phyloP scores from a whole-genome alignment of 1,139 yeast genomes.

The Candida anutae region DNA sequence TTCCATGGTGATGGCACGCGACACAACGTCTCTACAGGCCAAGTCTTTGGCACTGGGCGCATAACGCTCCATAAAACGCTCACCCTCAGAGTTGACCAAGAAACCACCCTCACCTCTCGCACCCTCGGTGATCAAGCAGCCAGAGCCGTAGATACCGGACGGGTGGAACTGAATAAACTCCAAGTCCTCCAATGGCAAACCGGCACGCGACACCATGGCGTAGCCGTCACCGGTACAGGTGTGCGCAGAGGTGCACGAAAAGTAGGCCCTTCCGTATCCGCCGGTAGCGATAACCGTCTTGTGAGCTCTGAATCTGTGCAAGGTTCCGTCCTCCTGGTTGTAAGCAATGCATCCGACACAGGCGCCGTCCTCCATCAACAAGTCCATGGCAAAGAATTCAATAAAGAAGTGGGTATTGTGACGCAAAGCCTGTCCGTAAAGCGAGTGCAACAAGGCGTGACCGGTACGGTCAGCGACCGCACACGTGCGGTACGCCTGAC shows the following conservation, averaged over 20 bases:
- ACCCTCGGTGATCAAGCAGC: conserved; percentile 98
- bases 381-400: conserved; percentile 93
- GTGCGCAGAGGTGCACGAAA: conserved; percentile 98
- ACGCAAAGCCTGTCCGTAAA: conserved; percentile 93
- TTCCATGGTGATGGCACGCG: conserved; percentile 97
- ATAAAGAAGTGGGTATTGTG: conserved; percentile 97
- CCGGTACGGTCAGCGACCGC: conserved; percentile 99
- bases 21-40: conserved; percentile 97
- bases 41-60: conserved; percentile 98
- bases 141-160: conserved; percentile 98
- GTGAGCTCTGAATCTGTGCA: conserved; percentile 96
- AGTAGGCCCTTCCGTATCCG: conserved; percentile 98
- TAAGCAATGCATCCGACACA: conserved; percentile 97
- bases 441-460: conserved; percentile 90
- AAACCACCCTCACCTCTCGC: conserved; percentile 99
- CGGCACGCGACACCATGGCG: conserved; percentile 98
- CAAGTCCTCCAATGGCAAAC: conserved; percentile 93
- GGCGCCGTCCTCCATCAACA: conserved; percentile 91
- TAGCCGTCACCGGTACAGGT: conserved; percentile 99
- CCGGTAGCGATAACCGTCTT: conserved; percentile 97
- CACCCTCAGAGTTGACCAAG: conserved; percentile 94
- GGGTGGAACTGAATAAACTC: conserved; percentile 99
- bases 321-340: conserved; percentile 97
- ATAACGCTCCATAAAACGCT: conserved; percentile 98
- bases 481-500: conserved; percentile 98